Conservation (phyloP, 129 eudicot species). For the Kitagawia praeruptora region DNA sequence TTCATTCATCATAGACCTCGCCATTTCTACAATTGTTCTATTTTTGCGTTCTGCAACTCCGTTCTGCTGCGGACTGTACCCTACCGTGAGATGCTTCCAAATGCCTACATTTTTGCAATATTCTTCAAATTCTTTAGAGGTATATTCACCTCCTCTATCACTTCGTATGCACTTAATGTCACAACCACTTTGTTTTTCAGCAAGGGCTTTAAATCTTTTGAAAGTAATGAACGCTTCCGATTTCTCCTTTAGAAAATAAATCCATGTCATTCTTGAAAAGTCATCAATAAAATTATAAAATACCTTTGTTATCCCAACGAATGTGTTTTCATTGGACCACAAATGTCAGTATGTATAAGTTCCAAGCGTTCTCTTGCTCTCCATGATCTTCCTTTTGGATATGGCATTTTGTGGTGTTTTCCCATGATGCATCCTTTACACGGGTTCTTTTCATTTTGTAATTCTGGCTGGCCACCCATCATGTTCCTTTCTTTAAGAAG, state of each 20-base stretch:
- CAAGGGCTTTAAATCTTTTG: neutral
- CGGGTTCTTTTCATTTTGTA: too few species aligned
- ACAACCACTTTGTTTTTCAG: neutral
- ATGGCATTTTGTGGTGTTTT: neutral
- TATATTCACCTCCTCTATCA: slow-evolving; percentile 13
- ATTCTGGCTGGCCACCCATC: too few species aligned
- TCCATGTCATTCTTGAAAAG: too few species aligned
- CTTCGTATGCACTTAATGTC: neutral
- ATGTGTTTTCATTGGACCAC: neutral
- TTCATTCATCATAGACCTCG: neutral
- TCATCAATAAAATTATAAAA: neutral
- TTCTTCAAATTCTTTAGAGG: neutral
- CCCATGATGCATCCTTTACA: neutral
- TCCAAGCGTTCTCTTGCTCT: neutral
- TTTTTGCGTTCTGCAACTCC: slow-evolving; percentile 9
- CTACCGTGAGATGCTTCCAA: slow-evolving; percentile 4
- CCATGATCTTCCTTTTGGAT: neutral
- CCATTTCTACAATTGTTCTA: slow-evolving; percentile 6
- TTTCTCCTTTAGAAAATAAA: too few species aligned
- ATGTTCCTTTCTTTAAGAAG: neutral
- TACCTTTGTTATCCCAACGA: neutral
- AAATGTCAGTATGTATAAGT: neutral
- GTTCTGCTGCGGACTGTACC: slow-evolving; percentile 6
- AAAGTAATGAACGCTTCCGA: neutral
- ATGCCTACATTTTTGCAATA: slow-evolving; percentile 2